Evolutionary conservation across 2,329 filamentous ascomycete genomes (phyloP).

Genomic region (Alternaria consortialis): DNA sequence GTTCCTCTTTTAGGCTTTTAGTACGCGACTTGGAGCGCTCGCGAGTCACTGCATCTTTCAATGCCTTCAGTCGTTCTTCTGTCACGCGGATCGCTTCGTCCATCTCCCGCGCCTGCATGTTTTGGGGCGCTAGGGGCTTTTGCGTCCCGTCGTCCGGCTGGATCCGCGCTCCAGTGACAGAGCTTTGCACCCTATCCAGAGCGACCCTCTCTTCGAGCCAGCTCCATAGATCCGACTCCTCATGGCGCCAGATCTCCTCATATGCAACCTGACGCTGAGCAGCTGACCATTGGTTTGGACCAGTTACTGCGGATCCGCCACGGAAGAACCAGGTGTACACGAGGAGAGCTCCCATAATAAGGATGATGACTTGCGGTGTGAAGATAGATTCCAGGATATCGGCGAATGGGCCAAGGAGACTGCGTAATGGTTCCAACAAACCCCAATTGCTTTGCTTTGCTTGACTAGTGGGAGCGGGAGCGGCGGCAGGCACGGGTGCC

Average conservation of each 20-base stretch:
- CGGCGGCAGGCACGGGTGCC: conserved; percentile 49
- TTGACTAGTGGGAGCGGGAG: conserved; percentile 34
- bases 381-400: conserved; percentile 76
- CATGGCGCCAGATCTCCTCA: conserved; percentile 88
- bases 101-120: conserved; percentile 77
- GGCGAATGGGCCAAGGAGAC: conserved; percentile 72
- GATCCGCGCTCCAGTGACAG: conserved; percentile 34
- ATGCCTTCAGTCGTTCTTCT: conserved; percentile 79
- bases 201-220: conserved; percentile 91
- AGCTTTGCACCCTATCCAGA: conserved; percentile 63
- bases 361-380: conserved; percentile 79
- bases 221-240: conserved; percentile 90
- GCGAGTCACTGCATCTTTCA: conserved; percentile 73
- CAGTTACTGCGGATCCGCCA: conserved; percentile 42
- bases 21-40: conserved; percentile 33
- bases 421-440: conserved; percentile 78
- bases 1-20: conserved; percentile 32
- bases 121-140: conserved; percentile 57
- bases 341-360: conserved; percentile 70
- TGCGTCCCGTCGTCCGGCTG: conserved; percentile 56
- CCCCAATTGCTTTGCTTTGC: conserved; percentile 69
- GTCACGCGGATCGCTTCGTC: conserved; percentile 84
- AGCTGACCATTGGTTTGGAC: conserved; percentile 46
- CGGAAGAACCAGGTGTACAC: conserved; percentile 48
- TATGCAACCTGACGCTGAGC: conserved; percentile 82